Evolutionary conservation across 2,329 filamentous ascomycete species (phyloP).

Genomic region (Paecilomyces niveus): DNA sequence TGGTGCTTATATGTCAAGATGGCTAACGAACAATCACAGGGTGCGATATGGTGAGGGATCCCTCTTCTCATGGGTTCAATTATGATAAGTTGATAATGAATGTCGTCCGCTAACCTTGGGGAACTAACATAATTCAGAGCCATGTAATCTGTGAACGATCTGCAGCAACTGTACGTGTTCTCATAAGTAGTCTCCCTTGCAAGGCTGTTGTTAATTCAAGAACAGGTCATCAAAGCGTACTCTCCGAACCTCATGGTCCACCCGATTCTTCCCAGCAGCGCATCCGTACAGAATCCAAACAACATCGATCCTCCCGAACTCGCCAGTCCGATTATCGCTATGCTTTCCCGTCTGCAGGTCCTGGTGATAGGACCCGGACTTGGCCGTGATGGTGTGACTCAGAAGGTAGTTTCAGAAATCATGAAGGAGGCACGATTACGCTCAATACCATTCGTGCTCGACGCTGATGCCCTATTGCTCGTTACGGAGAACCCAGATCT

Average conservation of each 20-base stretch:
- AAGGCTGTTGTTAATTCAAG: neutral
- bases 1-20: neutral
- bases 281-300: slow-evolving; percentile 42
- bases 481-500: slow-evolving; percentile 69
- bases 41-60: slow-evolving; percentile 67
- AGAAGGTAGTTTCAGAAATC: slow-evolving; percentile 72
- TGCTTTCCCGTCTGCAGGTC: slow-evolving; percentile 83
- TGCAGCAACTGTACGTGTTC: slow-evolving; percentile 52
- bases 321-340: slow-evolving; percentile 61
- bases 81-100: neutral
- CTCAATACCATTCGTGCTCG: slow-evolving; percentile 73
- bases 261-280: slow-evolving; percentile 79
- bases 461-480: slow-evolving; percentile 80
- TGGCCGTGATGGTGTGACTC: slow-evolving; percentile 83
- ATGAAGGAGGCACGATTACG: slow-evolving; percentile 68
- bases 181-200: neutral
- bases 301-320: slow-evolving; percentile 51
- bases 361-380: slow-evolving; percentile 89
- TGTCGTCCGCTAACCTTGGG: neutral
- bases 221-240: slow-evolving; percentile 85
- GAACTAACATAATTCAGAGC: slow-evolving; percentile 34
- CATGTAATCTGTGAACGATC: slow-evolving; percentile 93
- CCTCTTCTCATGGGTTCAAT: neutral
- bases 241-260: slow-evolving; percentile 98
- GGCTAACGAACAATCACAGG: slow-evolving; percentile 16